Evolutionary conservation across 2,329 filamentous ascomycete species (phyloP).

Genomic region (Fonsecaea nubica): DNA sequence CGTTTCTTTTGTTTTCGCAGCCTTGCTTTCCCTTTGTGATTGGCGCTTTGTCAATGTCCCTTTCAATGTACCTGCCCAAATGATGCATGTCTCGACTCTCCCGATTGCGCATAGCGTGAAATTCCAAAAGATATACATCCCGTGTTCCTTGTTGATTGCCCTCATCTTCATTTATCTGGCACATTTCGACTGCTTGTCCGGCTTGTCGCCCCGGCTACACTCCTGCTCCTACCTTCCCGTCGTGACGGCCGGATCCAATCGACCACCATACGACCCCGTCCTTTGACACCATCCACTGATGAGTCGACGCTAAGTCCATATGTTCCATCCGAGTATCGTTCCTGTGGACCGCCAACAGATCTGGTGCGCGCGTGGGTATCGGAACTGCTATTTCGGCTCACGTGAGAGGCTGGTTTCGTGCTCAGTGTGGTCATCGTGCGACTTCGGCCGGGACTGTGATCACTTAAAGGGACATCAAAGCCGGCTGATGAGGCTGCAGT

Average conservation of each 20-base stretch:
- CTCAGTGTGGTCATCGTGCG: constrained; percentile 13
- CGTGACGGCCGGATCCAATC: constrained; percentile 33
- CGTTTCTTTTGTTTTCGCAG: no score
- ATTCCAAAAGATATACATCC: background rate
- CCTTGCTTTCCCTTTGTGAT: background rate
- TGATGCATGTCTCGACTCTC: background rate
- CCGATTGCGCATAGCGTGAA: background rate
- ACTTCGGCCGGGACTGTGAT: constrained; percentile 3
- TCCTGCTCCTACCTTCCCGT: background rate
- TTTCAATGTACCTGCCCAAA: background rate
- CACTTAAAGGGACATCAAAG: background rate
- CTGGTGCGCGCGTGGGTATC: constrained; percentile 3
- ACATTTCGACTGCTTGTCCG: constrained; percentile 11
- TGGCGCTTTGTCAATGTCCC: background rate
- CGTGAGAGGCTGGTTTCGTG: background rate
- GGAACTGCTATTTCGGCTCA: constrained; percentile 17
- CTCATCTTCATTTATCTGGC: background rate
- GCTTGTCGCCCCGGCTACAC: background rate
- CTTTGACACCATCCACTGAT: constrained; percentile 26
- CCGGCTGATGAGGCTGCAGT: constrained; percentile 5
- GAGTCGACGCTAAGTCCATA: constrained; percentile 16
- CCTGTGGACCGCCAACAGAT: constrained; percentile 12
- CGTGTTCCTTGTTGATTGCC: background rate
- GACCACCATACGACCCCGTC: constrained; percentile 31
- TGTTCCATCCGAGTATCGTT: constrained; percentile 32